Base-by-base conservation (phyloP, 768 basidiomycete genomes). In the Leccinum aurantiacum region DNA sequence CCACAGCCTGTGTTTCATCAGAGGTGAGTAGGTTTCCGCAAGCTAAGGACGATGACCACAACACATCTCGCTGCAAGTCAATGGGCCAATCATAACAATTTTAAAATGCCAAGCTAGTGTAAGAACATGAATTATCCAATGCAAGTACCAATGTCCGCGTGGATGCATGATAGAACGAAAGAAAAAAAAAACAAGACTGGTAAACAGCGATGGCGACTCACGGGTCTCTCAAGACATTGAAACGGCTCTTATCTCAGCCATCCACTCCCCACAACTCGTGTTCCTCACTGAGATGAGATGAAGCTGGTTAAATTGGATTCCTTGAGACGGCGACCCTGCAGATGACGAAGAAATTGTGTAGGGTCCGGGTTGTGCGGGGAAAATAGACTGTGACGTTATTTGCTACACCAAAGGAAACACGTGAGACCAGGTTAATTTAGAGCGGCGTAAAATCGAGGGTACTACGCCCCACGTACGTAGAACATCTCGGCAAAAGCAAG, bases 401-500 rank as follows among this genome's bases (percentile, higher is more conserved):
- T 64, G 53, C 70, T 70, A 47, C 27, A 58, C 22, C 47, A 50
- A 17, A 49, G 11, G 25, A 24, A 48, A 15, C 19, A 46, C 9
- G 52, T 67, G 48, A 64, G 59, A 46, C 50, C 53, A 25, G 25
- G n/a, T 41, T 46, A 14, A 6, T 24, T 9, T 22, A 17, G 15
- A 49, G 25, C 29, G 47, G 24, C 27, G 29, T 44, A 35, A 55
- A 62, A 53, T 33, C 7, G 29, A 17, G 50, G 22, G 27, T 29
- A 19, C 4, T n/a, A n/a, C n/a, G 29, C 38, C 10, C 10, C 10
- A 66, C 70, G 55, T 65, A 71, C 70, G 38, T 62, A 68, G 59
- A 72, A 63, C n/a, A 71, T 68, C 27, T 70, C 70, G 55, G 70
- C 68, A 63, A 71, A 71, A 9, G 70, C 70, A 48, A 70, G 64